Conservation (phyloP, 345 rosid genomes). For the Hibiscus tridactylites region DNA sequence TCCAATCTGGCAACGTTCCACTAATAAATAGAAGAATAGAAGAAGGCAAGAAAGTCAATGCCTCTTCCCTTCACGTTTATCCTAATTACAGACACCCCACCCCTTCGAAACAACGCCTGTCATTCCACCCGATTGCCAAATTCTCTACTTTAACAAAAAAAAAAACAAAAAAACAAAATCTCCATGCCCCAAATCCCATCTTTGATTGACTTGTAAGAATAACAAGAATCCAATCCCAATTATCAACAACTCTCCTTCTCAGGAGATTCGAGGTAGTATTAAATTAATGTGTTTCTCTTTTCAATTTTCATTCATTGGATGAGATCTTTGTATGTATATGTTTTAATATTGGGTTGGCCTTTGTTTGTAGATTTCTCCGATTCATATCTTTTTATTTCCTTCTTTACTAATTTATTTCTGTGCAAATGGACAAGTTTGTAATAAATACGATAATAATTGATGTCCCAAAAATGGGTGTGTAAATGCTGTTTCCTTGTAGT, state of each 20-base stretch:
- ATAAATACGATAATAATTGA: neutral
- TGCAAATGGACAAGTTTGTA: neutral
- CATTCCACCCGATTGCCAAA: neutral
- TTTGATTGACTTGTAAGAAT: neutral
- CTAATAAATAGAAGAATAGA: neutral
- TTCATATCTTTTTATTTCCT: neutral
- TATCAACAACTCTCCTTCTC: neutral
- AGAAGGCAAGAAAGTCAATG: neutral
- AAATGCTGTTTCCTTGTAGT: too few species aligned
- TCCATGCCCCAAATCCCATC: neutral
- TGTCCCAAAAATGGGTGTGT: neutral
- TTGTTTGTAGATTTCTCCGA: neutral
- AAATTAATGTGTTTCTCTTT: neutral
- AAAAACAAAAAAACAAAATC: too few species aligned
- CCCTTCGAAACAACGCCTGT: neutral
- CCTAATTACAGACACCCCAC: too few species aligned
- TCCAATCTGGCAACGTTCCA: neutral
- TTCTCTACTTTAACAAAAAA: neutral
- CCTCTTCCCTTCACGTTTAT: neutral
- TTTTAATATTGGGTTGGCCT: neutral
- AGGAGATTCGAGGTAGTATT: neutral
- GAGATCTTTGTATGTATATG: neutral
- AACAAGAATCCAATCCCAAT: neutral
- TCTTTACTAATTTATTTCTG: neutral
- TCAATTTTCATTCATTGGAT: neutral